Evolutionary conservation across 176 grass and related monocot species (phyloP).

Genomic region (Juncus inflexus): DNA sequence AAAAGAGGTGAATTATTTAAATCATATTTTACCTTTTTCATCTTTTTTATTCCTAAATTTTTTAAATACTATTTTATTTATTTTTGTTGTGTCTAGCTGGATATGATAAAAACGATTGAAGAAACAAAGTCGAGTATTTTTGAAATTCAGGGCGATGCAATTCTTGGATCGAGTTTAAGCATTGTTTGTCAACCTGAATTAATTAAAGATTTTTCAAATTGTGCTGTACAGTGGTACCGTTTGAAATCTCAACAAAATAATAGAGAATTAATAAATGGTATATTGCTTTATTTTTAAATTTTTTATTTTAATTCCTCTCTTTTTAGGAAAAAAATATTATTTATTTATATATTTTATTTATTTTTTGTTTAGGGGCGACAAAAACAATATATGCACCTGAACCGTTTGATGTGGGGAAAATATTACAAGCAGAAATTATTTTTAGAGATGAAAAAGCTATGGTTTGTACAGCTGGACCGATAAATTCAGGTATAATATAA

Average conservation of each 20-base stretch:
- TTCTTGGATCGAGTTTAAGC: conserved; percentile 62
- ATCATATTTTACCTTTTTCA: not conserved
- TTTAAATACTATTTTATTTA: conserved; percentile 3
- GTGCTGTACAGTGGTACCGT: conserved; percentile 72
- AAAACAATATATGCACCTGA: conserved; percentile 85
- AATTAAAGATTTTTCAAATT: conserved; percentile 46
- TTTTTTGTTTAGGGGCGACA: conserved; percentile 62
- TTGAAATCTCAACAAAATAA: conserved; percentile 48
- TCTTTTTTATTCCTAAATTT: not conserved
- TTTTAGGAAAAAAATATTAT: conserved; percentile 1
- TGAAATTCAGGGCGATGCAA: conserved; percentile 71
- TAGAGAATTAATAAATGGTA: conserved; percentile 70
- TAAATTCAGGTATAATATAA: conserved; percentile 61
- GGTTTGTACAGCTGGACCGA: conserved; percentile 51
- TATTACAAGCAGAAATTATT: conserved; percentile 75
- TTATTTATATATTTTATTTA: not conserved
- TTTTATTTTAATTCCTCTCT: not conserved
- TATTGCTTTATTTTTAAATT: conserved; percentile 8
- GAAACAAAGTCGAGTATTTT: conserved; percentile 56
- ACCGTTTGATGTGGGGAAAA: conserved; percentile 78
- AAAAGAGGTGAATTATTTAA: conserved; percentile 56
- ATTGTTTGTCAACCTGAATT: conserved; percentile 62
- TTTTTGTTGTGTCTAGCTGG: conserved; percentile 46
- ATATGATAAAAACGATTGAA: conserved; percentile 73
- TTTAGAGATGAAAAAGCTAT: conserved; percentile 40